Base-by-base conservation (phyloP, 208 protist genomes). In the Naegleria lovaniensis region DNA sequence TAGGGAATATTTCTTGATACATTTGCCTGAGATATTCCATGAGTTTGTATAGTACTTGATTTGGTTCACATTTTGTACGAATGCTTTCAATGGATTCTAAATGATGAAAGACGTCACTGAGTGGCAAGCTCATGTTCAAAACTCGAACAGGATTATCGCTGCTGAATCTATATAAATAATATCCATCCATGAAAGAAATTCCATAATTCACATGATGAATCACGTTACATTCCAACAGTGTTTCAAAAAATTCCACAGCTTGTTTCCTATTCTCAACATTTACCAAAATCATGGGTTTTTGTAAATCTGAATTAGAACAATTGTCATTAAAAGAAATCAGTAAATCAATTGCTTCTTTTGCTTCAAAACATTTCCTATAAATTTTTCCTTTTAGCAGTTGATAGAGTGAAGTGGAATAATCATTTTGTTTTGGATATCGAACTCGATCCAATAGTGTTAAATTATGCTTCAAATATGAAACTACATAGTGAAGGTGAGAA, bases 121-220 rank as follows among this genome's bases (percentile, higher is more conserved):
- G 11, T 29, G 55, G 55, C 7, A 36, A 79, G 67, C 51, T 29
- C 41, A 89, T 58, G 40, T 89, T 89, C 22, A 89, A 75, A 25
- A 89, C 48, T 41, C 48, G 51, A 11, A 89, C 5, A n/a, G 43
- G 85, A 29, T 89, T 40, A 67, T 89, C 85, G 40, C 5, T 43
- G 29, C 16, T 67, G 22, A 89, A 89, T 67, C 36, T 59, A 67
- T 89, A 89, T 9, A 89, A 67, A 67, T 89, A 67, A 40, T 25
- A 41, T 39, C 85, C 85, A 89, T 89, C 85, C 2, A 67, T 33
- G 25, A 89, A 89, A 40, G 13, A 19, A n/a, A 5, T 11, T 11
- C 2, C 85, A 89, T 55, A 89, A 29, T 11, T 40, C 19, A 89
- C 85, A 67, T 89, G 41, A 19, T 58, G 41, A 7, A 89, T 43